These are phyloP conservation scores for Aspergillus texensis DNA, from an alignment of 2,329 filamentous ascomycete genomes.

Conservation along the genomic window DNA sequence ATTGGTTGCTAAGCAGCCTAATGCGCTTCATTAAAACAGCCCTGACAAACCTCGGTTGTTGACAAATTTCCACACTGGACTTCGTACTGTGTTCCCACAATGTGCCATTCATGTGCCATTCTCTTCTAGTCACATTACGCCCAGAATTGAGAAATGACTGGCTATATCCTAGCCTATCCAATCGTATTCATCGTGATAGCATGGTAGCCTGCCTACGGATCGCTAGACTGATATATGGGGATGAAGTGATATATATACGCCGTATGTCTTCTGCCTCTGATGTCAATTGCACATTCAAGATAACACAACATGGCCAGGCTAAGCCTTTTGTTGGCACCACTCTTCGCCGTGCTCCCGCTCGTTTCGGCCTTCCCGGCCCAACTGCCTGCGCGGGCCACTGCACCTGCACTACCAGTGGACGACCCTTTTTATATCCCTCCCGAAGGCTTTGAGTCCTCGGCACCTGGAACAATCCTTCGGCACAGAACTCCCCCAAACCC, in stretches of 20 bases:
- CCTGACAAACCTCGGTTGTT: background rate
- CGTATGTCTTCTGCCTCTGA: no score
- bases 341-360: background rate
- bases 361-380: constrained; percentile 4
- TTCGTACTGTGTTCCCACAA: background rate
- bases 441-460: constrained; percentile 26
- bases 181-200: background rate
- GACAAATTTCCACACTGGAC: background rate
- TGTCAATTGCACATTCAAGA: background rate
- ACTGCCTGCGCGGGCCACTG: background rate
- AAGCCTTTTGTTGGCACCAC: constrained; percentile 5
- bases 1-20: background rate
- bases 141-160: background rate
- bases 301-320: background rate
- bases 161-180: background rate
- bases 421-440: constrained; percentile 35
- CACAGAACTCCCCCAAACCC: constrained; percentile 26
- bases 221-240: background rate
- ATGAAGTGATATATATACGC: background rate
- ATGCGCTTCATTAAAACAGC: background rate
- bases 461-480: constrained; percentile 32
- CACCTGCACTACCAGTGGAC: constrained; percentile 22
- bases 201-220: background rate
- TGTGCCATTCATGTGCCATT: background rate
- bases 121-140: background rate